A percentile compares a stretch with the other conserved stretches of the same genome.
Conservation (phyloP, 1,139 yeast genomes). For the Yamadazyma oceani region DNA sequence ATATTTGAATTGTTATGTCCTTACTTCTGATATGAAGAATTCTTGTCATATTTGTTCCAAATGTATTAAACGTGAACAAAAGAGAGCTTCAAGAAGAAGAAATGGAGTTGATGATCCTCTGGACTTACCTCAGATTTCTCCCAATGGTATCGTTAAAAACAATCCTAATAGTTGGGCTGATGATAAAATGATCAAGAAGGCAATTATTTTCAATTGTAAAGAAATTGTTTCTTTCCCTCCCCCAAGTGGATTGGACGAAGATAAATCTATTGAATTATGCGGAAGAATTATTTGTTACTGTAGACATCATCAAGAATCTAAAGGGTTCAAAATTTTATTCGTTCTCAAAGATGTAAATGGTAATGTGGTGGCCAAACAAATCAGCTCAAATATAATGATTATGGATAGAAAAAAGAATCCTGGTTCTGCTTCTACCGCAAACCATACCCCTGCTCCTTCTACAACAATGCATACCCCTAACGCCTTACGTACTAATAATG, state of each 20-base stretch:
- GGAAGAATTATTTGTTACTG: constrained; percentile 94
- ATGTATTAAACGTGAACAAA: constrained; percentile 88
- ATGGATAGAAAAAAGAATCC: constrained; percentile 85
- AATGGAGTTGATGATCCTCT: constrained; percentile 42
- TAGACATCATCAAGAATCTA: constrained; percentile 84
- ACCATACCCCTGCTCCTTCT: constrained; percentile 25
- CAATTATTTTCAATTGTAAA: constrained; percentile 86
- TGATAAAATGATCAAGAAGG: constrained; percentile 70
- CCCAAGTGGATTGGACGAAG: constrained; percentile 45
- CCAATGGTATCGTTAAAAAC: constrained; percentile 32
- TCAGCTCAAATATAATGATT: constrained; percentile 77
- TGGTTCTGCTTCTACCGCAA: constrained; percentile 21
- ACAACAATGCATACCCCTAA: constrained; percentile 24
- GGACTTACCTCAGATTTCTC: constrained; percentile 9
- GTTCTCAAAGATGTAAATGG: constrained; percentile 63
- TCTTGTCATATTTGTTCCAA: constrained; percentile 81
- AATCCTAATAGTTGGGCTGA: constrained; percentile 70
- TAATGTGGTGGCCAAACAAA: constrained; percentile 66
- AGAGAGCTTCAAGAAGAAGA: constrained; percentile 87
- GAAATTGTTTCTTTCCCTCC: constrained; percentile 80
- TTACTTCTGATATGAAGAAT: constrained; percentile 50
- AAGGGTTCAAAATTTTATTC: constrained; percentile 76
- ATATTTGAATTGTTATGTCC: constrained; percentile 64
- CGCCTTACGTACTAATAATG: constrained; percentile 19
- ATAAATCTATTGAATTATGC: constrained; percentile 64